Evolutionary conservation across 176 grass and related monocot genomes (phyloP).

Genomic region (Triticum timopheevii): DNA sequence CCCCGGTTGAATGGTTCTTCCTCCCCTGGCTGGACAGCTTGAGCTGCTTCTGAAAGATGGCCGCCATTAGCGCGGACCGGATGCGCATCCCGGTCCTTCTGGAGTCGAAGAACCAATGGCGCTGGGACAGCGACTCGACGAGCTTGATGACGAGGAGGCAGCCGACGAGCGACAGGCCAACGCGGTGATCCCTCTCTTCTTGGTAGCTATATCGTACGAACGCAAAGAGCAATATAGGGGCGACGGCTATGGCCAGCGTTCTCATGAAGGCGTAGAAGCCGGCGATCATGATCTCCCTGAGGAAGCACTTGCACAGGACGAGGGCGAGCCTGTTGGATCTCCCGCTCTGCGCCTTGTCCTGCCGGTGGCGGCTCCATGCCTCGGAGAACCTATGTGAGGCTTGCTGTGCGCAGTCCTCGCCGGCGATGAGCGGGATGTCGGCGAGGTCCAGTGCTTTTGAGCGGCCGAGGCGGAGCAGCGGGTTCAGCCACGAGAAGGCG

Average conservation of each 20-base stretch:
- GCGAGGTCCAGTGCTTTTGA: constrained; percentile 60
- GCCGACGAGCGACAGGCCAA: constrained; percentile 47
- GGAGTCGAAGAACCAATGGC: constrained; percentile 80
- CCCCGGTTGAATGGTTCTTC: constrained; percentile 67
- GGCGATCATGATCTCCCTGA: constrained; percentile 52
- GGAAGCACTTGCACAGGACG: constrained; percentile 57
- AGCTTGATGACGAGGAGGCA: constrained; percentile 61
- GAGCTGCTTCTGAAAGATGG: constrained; percentile 78
- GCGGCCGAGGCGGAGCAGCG: constrained; percentile 62
- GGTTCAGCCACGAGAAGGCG: constrained; percentile 84
- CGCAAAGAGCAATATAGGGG: constrained; percentile 64
- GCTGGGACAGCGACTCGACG: constrained; percentile 73
- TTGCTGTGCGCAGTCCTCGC: constrained; percentile 50
- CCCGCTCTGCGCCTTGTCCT: constrained; percentile 41
- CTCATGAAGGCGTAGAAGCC: constrained; percentile 70
- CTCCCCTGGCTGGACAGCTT: constrained; percentile 72
- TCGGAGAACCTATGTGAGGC: constrained; percentile 44
- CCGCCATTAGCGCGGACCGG: constrained; percentile 70
- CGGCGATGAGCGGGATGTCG: constrained; percentile 67
- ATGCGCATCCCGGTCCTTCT: constrained; percentile 81
- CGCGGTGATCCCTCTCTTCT: constrained; percentile 38
- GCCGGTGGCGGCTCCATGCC: constrained; percentile 50
- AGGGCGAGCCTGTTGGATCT: constrained; percentile 38
- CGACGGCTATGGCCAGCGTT: constrained; percentile 30
- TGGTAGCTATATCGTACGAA: constrained; percentile 65